A percentile compares a stretch with the other conserved stretches of the same genome.
Conservation (phyloP, 495 filamentous ascomycete species). For the Entonaema liquescens region DNA sequence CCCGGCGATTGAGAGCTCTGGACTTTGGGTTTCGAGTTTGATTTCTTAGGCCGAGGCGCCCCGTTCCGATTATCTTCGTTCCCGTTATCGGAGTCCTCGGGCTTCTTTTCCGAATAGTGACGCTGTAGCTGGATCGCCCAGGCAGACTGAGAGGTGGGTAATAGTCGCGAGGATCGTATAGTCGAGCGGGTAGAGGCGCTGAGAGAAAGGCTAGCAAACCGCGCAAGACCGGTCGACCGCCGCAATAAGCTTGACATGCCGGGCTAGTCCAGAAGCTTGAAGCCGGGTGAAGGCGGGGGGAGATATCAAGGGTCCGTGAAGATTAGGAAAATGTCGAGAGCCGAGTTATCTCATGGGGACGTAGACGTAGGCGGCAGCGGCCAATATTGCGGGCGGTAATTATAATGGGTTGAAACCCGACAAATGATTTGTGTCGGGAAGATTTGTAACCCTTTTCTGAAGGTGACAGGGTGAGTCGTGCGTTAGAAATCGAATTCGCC, state of each 20-base stretch:
- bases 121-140: conserved; percentile 59
- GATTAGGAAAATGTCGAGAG: conserved; percentile 11
- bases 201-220: conserved; percentile 65
- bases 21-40: conserved; percentile 28
- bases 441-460: conserved; percentile 1
- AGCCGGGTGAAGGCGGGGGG: conserved; percentile 19
- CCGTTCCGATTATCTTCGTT: conserved; percentile 7
- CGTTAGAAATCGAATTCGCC: conserved; percentile 21
- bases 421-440: background rate
- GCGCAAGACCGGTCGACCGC: conserved; percentile 70
- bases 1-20: conserved; percentile 41
- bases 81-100: conserved; percentile 12
- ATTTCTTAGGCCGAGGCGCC: conserved; percentile 8
- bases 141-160: conserved; percentile 55
- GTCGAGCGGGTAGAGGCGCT: conserved; percentile 55
- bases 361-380: conserved; percentile 17
- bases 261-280: conserved; percentile 45
- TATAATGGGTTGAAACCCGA: conserved; percentile 2
- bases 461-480: too few species aligned
- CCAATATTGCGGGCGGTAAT: conserved; percentile 9
- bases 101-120: conserved; percentile 65
- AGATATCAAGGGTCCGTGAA: conserved; percentile 19
- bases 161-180: conserved; percentile 47
- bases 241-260: conserved; percentile 73
- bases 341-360: conserved; percentile 32